Percentiles rank a stretch among this genome's conserved stretches.
Conservation (phyloP, 345 rosid species). For the rapeseed (Brassica napus) region Da-Ae NC_063444.1:45779501-45780000, state of each 20-base stretch:
- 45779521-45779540: neutral
- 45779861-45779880: neutral
- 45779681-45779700: neutral
- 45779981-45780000: neutral
- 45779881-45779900: neutral
- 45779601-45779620: neutral
- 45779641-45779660: neutral
- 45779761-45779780: neutral
- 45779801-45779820: neutral
- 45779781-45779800: neutral
- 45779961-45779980: neutral
- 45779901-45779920: neutral
- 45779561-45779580: neutral
- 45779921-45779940: neutral
- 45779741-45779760: neutral
- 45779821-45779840: neutral
- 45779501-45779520: neutral
- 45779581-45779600: neutral
- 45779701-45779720: neutral
- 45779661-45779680: neutral
- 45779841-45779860: neutral
- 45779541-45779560: neutral
- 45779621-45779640: neutral
- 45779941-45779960: neutral
- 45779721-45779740: neutral